phyloP scores from a whole-genome alignment of 2,329 filamentous ascomycete genomes.

The Cadophora luteo-olivacea region DNA sequence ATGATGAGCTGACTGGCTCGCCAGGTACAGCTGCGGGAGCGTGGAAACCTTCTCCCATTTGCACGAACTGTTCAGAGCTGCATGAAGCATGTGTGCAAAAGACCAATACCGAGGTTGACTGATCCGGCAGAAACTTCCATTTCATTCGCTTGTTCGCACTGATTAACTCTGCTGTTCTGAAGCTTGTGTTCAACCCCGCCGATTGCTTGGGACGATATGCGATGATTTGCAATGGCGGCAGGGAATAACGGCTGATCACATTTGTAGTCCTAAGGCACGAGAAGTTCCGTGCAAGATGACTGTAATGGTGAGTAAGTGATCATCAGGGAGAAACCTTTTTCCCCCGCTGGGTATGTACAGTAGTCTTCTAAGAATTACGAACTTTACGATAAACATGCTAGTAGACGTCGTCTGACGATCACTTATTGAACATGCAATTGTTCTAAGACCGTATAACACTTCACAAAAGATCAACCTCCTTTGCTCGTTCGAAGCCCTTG shows the following conservation, averaged over 20 bases:
- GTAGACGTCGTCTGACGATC: no score
- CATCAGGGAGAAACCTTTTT: no score
- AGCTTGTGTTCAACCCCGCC: not conserved
- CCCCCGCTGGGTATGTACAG: no score
- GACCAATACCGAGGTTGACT: not conserved
- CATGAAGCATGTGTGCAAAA: not conserved
- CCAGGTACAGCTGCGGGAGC: not conserved
- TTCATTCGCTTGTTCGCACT: not conserved
- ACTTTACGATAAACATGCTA: no score
- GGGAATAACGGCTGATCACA: not conserved
- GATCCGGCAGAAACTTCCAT: not conserved
- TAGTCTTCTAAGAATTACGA: no score
- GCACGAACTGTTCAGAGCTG: not conserved
- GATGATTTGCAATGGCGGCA: not conserved
- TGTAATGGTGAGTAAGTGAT: no score
- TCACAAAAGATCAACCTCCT: no score
- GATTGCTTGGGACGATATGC: not conserved
- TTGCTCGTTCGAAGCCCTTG: no score
- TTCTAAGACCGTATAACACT: no score
- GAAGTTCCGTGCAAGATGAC: no score
- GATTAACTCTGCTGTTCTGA: not conserved
- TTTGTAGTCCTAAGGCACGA: not conserved
- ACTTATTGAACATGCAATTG: no score
- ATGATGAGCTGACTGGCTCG: slow-evolving; percentile 16
- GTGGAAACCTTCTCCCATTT: slow-evolving; percentile 12